These are phyloP conservation scores for Isabelozyma rhagii DNA, from an alignment of 805 yeast genomes.

Conservation along the genomic window DNA sequence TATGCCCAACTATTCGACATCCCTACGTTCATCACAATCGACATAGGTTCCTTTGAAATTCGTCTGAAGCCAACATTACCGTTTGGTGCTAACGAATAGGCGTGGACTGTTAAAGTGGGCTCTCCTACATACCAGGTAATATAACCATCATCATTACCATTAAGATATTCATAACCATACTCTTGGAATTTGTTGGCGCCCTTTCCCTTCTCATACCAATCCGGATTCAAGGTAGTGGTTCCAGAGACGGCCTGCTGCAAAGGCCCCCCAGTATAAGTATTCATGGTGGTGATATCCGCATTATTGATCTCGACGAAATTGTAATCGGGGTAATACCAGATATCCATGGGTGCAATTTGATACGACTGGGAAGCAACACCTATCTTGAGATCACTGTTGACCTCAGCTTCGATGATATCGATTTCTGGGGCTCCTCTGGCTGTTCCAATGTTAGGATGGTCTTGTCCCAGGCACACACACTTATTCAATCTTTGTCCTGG, in stretches of 20 bases:
- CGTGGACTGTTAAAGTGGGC: conserved; percentile 71
- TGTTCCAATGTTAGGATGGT: conserved; percentile 35
- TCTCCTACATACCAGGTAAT: conserved; percentile 84
- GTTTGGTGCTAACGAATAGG: conserved; percentile 79
- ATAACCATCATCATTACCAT: conserved; percentile 64
- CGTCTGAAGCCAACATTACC: conserved; percentile 86
- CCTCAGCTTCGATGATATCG: conserved; percentile 86
- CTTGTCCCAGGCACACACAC: conserved; percentile 36
- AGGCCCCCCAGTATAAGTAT: conserved; percentile 89
- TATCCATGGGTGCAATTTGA: conserved; percentile 91
- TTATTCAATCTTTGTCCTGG: conserved; percentile 35
- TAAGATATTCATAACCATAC: conserved; percentile 74
- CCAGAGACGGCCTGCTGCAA: conserved; percentile 91
- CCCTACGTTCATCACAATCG: conserved; percentile 83
- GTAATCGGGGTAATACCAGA: conserved; percentile 93
- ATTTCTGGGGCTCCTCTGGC: conserved; percentile 61
- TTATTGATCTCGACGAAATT: conserved; percentile 73
- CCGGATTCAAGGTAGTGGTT: conserved; percentile 68
- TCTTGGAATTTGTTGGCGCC: conserved; percentile 57
- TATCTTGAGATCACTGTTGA: conserved; percentile 44
- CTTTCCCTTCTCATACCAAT: conserved; percentile 76
- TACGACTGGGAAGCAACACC: conserved; percentile 89
- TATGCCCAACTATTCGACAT: conserved; percentile 90
- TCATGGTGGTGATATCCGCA: conserved; percentile 69
- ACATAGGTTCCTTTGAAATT: conserved; percentile 90